Conservation (phyloP, 2,329 filamentous ascomycete species). For the Fusarium sp. region DNA sequence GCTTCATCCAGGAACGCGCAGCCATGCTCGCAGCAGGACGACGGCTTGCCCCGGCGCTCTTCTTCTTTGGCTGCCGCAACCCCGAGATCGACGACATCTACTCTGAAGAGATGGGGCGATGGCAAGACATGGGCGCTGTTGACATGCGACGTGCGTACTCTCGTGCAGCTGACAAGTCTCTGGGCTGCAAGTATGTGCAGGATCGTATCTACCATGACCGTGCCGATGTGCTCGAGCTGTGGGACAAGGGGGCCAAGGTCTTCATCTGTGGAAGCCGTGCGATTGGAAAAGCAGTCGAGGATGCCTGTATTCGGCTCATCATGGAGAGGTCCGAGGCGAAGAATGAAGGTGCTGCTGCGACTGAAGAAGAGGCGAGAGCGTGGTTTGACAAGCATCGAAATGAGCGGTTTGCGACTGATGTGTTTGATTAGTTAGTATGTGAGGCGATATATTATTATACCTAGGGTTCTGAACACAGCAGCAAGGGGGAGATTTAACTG, state of each 20-base stretch:
- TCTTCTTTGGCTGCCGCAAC: conserved; percentile 71
- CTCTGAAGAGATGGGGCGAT: conserved; percentile 63
- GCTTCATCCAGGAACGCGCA: conserved; percentile 70
- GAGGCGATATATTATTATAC: no score
- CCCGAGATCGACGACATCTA: conserved; percentile 68
- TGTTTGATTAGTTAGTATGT: conserved; percentile 59
- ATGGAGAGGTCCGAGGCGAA: conserved; percentile 45
- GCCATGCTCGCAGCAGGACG: conserved; percentile 60
- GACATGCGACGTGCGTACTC: conserved; percentile 66
- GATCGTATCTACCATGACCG: conserved; percentile 52
- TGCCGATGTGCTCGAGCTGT: conserved; percentile 51
- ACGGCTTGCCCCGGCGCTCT: conserved; percentile 65
- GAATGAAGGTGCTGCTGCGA: conserved; percentile 40
- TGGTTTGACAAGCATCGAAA: conserved; percentile 63
- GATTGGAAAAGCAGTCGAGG: conserved; percentile 59
- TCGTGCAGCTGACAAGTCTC: conserved; percentile 52
- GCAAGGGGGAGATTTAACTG: no score
- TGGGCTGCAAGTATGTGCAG: conserved; percentile 61
- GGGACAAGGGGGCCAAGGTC: conserved; percentile 59
- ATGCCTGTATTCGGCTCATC: conserved; percentile 50
- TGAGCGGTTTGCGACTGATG: conserved; percentile 67
- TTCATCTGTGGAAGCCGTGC: conserved; percentile 71
- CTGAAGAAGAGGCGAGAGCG: conserved; percentile 51
- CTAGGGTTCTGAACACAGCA: no score
- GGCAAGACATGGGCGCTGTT: conserved; percentile 62